These are phyloP conservation scores for Lepidium aucheri DNA, from an alignment of 345 rosid species.

Conservation along the genomic window DNA sequence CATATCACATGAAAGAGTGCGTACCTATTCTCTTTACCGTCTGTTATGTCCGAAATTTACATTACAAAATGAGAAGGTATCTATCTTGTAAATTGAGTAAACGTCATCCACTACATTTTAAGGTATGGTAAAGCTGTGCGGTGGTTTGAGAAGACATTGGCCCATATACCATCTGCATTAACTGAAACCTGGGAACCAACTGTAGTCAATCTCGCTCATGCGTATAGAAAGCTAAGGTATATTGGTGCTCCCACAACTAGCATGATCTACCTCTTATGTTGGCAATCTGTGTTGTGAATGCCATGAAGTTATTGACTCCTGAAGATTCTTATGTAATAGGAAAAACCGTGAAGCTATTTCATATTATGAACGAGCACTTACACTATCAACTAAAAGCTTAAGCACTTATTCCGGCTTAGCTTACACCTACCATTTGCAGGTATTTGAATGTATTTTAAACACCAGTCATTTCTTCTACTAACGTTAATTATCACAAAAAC, in stretches of 20 bases:
- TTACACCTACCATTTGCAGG: conserved; percentile 93
- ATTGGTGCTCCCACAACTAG: not conserved
- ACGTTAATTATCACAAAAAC: not conserved
- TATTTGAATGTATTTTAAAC: conserved; percentile 18
- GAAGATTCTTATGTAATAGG: conserved; percentile 32
- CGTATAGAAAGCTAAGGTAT: conserved; percentile 80
- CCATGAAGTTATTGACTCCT: not conserved
- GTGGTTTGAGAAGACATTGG: conserved; percentile 93
- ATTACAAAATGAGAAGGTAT: not conserved
- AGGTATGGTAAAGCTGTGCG: conserved; percentile 82
- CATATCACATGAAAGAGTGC: conserved; percentile 93
- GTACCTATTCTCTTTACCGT: conserved; percentile 22
- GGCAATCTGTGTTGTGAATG: not conserved
- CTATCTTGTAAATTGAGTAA: not conserved
- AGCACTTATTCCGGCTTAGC: conserved; percentile 97
- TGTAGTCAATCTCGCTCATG: conserved; percentile 82
- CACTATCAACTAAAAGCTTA: conserved; percentile 69
- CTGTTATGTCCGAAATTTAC: not conserved
- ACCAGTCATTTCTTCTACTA: not conserved
- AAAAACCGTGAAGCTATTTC: conserved; percentile 60
- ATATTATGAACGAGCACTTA: conserved; percentile 77
- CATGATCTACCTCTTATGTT: conserved; percentile 7
- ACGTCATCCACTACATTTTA: conserved; percentile 22
- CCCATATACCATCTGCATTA: conserved; percentile 57
- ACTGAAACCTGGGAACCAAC: conserved; percentile 91